Conservation (phyloP, 2,329 filamentous ascomycete genomes). For the Diaporthe citri region DNA sequence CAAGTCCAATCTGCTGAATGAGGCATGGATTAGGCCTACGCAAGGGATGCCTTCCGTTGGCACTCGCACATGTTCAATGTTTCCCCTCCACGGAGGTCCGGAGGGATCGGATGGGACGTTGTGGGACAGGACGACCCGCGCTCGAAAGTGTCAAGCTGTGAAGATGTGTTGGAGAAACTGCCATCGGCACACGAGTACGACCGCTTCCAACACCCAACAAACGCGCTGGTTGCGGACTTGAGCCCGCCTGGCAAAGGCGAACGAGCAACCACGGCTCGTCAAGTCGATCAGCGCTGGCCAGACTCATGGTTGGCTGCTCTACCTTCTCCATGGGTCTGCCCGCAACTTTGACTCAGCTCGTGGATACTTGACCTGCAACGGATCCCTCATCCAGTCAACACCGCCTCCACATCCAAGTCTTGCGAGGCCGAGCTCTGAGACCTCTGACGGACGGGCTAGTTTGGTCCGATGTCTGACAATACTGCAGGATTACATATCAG, state of each 20-base stretch:
- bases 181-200: neutral
- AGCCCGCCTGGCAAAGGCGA: neutral
- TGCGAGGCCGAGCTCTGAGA: neutral
- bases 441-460: constrained; percentile 5
- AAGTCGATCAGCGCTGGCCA: neutral
- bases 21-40: neutral
- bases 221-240: neutral
- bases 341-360: neutral
- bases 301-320: neutral
- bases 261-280: neutral
- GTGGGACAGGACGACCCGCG: neutral
- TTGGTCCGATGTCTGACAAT: constrained; percentile 17
- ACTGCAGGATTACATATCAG: constrained; percentile 11
- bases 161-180: neutral
- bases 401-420: neutral
- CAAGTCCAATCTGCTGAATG: too few species aligned
- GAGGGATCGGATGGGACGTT: neutral
- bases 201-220: neutral
- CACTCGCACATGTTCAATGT: neutral
- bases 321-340: neutral
- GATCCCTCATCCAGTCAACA: neutral
- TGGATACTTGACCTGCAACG: neutral
- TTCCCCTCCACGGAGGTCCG: constrained; percentile 16
- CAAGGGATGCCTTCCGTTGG: neutral
- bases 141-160: neutral